Evolutionary conservation across 2,329 filamentous ascomycete species (phyloP), one percentile per base, ranked within the genome.

Genomic region (Curvularia sp.): DNA sequence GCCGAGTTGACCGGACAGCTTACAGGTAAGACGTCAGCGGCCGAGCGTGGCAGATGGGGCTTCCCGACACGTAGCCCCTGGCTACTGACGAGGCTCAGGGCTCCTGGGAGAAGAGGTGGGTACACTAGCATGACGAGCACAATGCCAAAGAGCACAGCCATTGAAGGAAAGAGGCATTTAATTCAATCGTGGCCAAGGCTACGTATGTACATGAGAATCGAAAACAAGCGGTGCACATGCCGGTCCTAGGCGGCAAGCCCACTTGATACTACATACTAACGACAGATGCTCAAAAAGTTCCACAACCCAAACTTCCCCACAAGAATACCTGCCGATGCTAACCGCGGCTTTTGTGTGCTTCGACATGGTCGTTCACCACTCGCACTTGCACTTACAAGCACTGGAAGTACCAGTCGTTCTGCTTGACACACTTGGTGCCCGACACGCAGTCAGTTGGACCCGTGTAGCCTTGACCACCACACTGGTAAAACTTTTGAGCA

Each of bases 351-450:
- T 43, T 38, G 12, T 15, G 38, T 39, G 18, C 30, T 44, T 24
- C 35, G 24, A 48, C n/a, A 31, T 44, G 28, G 35, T 41, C 38
- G 48, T 44, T n/a, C 10, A n/a, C 30, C 44, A 28, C 24, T 15
- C 22, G 30, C 13, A 38, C 7, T 18, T 22, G 22, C 12, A 31
- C 52, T 39, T 70, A 73, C 30, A 73, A 52, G 68, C 82, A 83
- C 75, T 83, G 81, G 28, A 66, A 78, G 74, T 83, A 83, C 67
- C 78, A 83, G 7, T 74, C 67, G 72, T 83, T 83, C 55, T 65
- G 66, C 24, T 68, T 65, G 33, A 70, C 70, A 72, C 81, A 83
- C 7, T 70, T 71, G 24, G 59, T 61, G 30, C 81, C 81, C 28
- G 70, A 57, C 5, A 71, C 75, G 53, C 81, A 83, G 12, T 60